A percentile compares a stretch with the other conserved stretches of the same genome.
phyloP scores from a whole-genome alignment of 352 stramenopile species.

The Globisporangium camurandrum region DNA sequence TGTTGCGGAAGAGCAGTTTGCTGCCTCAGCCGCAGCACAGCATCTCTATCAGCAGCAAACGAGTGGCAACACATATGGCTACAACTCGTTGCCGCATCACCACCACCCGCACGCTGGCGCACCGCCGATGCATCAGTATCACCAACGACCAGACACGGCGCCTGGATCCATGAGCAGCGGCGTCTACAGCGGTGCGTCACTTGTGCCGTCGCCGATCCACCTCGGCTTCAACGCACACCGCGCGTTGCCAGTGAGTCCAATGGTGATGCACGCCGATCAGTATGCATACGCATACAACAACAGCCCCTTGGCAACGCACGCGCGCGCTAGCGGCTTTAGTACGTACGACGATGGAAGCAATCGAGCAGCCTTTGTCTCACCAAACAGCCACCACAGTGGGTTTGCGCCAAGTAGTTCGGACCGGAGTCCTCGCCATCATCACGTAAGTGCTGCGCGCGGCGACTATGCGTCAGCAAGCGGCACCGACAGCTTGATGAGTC shows the following conservation, averaged over 20 bases:
- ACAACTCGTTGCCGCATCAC: no score
- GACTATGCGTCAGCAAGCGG: not conserved
- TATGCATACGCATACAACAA: constrained; percentile 4
- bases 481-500: constrained; percentile 1
- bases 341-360: no score
- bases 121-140: not conserved
- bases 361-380: no score
- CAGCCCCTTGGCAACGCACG: not conserved
- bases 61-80: not conserved
- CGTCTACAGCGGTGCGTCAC: constrained; percentile 2
- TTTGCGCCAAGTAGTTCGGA: constrained; percentile 1
- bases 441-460: not conserved
- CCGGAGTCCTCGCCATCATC: no score
- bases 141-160: constrained; percentile 16
- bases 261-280: constrained; percentile 10
- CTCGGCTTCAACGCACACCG: constrained; percentile 4
- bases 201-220: constrained; percentile 23
- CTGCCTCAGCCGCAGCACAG: constrained; percentile 9
- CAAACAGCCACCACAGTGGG: not conserved
- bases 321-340: not conserved
- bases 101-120: not conserved
- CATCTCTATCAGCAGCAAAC: not conserved
- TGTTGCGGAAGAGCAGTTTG: constrained; percentile 5
- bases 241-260: constrained; percentile 20
- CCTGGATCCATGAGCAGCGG: constrained; percentile 4